Conservation (phyloP, 768 basidiomycete species). For the Cyclocybe aegerita region DNA sequence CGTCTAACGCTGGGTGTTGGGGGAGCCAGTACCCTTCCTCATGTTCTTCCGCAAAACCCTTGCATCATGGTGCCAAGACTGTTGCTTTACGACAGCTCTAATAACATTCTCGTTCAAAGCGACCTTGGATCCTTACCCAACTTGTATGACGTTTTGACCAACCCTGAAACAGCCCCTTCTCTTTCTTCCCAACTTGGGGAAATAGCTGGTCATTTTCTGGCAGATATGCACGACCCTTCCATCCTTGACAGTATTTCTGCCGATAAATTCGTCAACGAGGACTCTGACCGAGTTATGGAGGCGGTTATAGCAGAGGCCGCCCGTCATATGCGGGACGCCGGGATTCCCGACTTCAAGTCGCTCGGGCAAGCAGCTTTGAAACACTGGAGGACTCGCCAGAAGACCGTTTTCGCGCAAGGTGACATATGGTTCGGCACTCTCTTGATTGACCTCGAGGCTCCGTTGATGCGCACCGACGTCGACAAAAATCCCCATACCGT, state of each 20-base stretch:
- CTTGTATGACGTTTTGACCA: conserved; percentile 1
- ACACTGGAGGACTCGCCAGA: conserved; percentile 7
- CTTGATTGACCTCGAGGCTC: conserved; percentile 1
- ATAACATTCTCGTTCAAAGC: conserved; percentile 8
- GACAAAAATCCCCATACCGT: not conserved
- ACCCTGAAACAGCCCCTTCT: not conserved
- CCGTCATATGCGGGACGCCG: conserved; percentile 1
- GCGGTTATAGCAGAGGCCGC: conserved; percentile 5
- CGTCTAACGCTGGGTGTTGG: not conserved
- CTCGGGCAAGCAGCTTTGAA: conserved; percentile 2
- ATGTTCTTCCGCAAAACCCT: conserved; percentile 1
- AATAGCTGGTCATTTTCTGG: conserved; percentile 6
- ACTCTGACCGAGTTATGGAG: conserved; percentile 5
- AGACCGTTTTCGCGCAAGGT: conserved; percentile 5
- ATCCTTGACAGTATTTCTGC: not conserved
- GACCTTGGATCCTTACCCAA: conserved; percentile 6
- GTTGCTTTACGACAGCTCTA: conserved; percentile 2
- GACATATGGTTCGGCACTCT: conserved; percentile 12
- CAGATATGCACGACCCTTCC: conserved; percentile 5
- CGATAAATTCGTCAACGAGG: conserved; percentile 1
- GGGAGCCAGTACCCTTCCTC: not conserved
- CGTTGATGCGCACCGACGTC: not conserved
- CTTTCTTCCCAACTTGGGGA: not conserved
- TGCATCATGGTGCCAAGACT: conserved; percentile 7
- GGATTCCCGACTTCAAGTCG: conserved; percentile 1